Base-by-base conservation (phyloP, 2,329 filamentous ascomycete genomes). In the Verruconis gallopava region DNA sequence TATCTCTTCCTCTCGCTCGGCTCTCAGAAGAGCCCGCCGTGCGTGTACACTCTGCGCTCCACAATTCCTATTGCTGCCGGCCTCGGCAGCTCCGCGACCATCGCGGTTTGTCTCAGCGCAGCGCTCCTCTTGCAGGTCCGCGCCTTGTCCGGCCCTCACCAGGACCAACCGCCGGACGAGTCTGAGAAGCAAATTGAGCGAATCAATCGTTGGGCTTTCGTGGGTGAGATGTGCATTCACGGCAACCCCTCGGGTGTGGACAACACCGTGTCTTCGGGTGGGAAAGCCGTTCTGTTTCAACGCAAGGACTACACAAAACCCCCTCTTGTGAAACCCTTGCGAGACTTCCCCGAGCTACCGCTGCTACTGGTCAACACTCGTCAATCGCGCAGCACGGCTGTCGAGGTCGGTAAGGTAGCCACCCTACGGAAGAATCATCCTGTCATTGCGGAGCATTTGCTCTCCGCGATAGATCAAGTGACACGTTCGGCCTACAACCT, bases 191-290 rank as follows among this genome's bases (percentile, higher is more conserved):
- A 98, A 58, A 73, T 96, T 21, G 88, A 96, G 64, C 78, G 89
- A 48, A 95, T 98, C 64, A 98, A 98, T 61, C 75, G 83, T 47
- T 98, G 93, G 91, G 88, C 91, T 0, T 96, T 95, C 60, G 91
- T 98, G 1, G 82, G 82, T 18, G 91, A 98, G 60, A 82, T 96
- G 77, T 91, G 86, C 62, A 95, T 96, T 48, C 91, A 98, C 57
- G 91, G 89, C 28, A 96, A 93, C 55, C 91, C 91, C 1, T 94
- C 85, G 0, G 91, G 91, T 0, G 85, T 98, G 34, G 91, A 98
- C 63, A 98, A 98, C 61, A 98, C 91, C 2, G 89, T 98, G 20
- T 74, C 89, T 11, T 83, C 88, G 11, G 84, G 93, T 53, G 91
- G 91, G 44, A 95, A 94, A 63, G 91, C 88, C 0, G 86, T 98